Conservation (phyloP, 2,329 filamentous ascomycete genomes). For the Cercospora sesami region DNA sequence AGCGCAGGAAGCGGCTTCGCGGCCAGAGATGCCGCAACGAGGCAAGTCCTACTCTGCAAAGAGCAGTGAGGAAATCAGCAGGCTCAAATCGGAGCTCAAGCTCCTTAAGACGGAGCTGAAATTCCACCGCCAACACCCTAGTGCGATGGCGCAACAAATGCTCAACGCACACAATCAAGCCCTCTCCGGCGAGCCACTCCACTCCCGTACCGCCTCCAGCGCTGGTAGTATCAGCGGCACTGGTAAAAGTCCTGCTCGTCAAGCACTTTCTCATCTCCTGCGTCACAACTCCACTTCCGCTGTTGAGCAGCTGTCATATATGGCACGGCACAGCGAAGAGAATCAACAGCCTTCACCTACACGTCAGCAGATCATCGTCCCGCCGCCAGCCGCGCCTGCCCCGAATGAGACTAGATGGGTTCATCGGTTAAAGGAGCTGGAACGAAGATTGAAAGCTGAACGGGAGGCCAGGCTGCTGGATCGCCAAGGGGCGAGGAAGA, state of each 20-base stretch:
- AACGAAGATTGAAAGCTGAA: slow-evolving; percentile 85
- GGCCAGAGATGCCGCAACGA: slow-evolving; percentile 41
- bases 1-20: slow-evolving; percentile 26
- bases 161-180: slow-evolving; percentile 34
- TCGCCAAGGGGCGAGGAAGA: slow-evolving; percentile 75
- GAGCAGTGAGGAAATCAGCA: slow-evolving; percentile 56
- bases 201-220: slow-evolving; percentile 26
- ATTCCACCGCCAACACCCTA: slow-evolving; percentile 57
- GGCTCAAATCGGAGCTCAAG: slow-evolving; percentile 61
- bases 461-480: slow-evolving; percentile 83
- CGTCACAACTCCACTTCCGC: slow-evolving; percentile 57
- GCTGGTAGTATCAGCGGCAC: slow-evolving; percentile 21
- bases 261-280: slow-evolving; percentile 53
- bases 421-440: slow-evolving; percentile 79
- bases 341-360: slow-evolving; percentile 14
- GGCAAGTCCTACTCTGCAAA: slow-evolving; percentile 40
- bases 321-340: slow-evolving; percentile 18
- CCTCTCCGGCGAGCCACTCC: slow-evolving; percentile 23
- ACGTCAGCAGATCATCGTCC: slow-evolving; percentile 51
- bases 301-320: slow-evolving; percentile 44
- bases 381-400: slow-evolving; percentile 40
- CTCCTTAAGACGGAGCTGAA: slow-evolving; percentile 61
- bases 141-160: slow-evolving; percentile 38
- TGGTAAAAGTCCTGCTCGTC: slow-evolving; percentile 39
- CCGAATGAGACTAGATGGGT: slow-evolving; percentile 75